phyloP scores from a whole-genome alignment of 371 early-diverging fungal species.

The Circinella umbellata region DNA sequence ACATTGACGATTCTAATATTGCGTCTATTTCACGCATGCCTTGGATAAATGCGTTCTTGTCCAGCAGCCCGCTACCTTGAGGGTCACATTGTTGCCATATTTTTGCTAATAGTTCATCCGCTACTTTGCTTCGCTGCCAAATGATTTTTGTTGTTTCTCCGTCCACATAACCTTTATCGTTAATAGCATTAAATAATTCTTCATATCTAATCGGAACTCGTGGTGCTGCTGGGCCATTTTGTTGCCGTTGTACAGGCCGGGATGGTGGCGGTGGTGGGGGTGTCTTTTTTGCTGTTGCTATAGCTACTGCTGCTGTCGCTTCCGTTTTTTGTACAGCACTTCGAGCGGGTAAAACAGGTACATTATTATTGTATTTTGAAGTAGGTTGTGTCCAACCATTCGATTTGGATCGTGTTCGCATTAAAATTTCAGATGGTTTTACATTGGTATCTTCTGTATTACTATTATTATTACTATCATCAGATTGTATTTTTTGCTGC shows the following conservation, averaged over 20 bases:
- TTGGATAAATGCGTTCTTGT: constrained; percentile 44
- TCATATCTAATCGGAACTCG: constrained; percentile 33
- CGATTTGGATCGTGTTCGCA: constrained; percentile 13
- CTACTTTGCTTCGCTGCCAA: constrained; percentile 41
- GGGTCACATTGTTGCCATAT: constrained; percentile 53
- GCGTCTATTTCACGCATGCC: constrained; percentile 53
- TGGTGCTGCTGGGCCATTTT: neutral
- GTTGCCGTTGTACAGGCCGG: constrained; percentile 18
- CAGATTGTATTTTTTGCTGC: neutral
- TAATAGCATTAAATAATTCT: constrained; percentile 36
- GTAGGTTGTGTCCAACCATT: constrained; percentile 1
- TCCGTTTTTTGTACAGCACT: too few species aligned
- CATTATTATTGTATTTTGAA: neutral
- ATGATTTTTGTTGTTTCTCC: constrained; percentile 35
- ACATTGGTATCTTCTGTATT: constrained; percentile 7
- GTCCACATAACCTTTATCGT: constrained; percentile 48
- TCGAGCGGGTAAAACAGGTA: constrained; percentile 9
- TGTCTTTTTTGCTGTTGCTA: constrained; percentile 21
- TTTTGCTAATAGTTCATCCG: constrained; percentile 36
- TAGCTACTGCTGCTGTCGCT: neutral
- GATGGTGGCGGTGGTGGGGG: constrained; percentile 48
- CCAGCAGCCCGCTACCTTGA: constrained; percentile 40
- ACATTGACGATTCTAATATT: constrained; percentile 21
- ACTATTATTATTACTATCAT: neutral
- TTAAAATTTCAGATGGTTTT: constrained; percentile 14